Conservation (phyloP, 148 eudicot genomes). For the Vaccinium darrowii region DNA sequence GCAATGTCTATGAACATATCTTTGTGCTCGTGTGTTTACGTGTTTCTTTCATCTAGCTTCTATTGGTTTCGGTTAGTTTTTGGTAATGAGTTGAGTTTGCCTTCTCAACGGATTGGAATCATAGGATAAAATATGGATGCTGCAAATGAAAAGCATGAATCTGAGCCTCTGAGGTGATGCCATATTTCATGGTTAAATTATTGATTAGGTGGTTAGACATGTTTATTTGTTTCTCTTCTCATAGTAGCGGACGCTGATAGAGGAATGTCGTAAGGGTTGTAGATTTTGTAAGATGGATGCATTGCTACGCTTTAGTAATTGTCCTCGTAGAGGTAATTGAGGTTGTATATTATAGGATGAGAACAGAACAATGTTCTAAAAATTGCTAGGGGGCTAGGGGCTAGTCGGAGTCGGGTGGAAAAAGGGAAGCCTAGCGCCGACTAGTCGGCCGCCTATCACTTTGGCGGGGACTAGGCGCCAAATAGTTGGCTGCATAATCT, state of each 20-base stretch:
- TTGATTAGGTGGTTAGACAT: not conserved
- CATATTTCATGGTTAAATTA: not conserved
- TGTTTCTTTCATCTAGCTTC: not conserved
- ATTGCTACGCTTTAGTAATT: not conserved
- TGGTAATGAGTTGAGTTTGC: not conserved
- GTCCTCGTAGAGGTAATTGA: not conserved
- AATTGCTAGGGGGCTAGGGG: no score
- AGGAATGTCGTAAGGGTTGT: conserved; percentile 4
- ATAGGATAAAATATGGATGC: not conserved
- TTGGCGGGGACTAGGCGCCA: no score
- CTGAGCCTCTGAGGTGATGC: conserved; percentile 1
- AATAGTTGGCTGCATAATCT: no score
- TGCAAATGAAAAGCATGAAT: not conserved
- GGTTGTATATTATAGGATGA: not conserved
- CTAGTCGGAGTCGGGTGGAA: no score
- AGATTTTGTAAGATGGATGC: not conserved
- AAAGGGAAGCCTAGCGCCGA: no score
- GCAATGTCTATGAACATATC: not conserved
- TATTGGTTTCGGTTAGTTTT: not conserved
- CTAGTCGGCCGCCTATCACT: no score
- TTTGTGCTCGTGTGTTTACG: not conserved
- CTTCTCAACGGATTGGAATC: not conserved
- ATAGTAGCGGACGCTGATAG: not conserved
- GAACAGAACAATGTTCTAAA: not conserved
- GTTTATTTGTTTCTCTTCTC: not conserved